Percentiles rank a stretch among this genome's conserved stretches.
Evolutionary conservation across 768 basidiomycete species (phyloP).

Genomic region (Coprinellus aureogranulatus): DNA sequence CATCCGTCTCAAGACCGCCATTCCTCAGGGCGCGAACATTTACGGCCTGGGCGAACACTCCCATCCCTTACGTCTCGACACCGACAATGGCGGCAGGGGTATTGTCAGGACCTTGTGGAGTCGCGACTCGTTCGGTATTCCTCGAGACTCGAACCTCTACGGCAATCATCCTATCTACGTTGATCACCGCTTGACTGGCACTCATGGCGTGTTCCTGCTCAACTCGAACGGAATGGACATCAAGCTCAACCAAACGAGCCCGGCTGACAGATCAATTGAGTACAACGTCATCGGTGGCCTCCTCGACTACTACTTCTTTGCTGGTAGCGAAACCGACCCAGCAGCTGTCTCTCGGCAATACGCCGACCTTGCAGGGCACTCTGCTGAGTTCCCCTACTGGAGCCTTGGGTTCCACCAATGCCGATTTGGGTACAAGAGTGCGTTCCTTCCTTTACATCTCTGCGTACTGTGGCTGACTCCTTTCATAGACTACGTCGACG

Average conservation of each 20-base stretch:
- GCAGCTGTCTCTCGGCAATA: conserved; percentile 64
- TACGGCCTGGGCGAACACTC: conserved; percentile 80
- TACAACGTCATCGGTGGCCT: conserved; percentile 79
- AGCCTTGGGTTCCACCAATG: conserved; percentile 71
- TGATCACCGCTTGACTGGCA: conserved; percentile 63
- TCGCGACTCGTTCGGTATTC: conserved; percentile 61
- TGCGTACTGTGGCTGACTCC: background rate
- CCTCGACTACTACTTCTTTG: conserved; percentile 76
- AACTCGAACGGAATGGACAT: conserved; percentile 79
- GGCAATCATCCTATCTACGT: conserved; percentile 73
- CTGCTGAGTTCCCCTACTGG: conserved; percentile 77
- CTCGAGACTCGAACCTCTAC: conserved; percentile 62
- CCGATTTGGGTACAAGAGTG: conserved; percentile 65
- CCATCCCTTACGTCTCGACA: conserved; percentile 57
- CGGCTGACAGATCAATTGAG: conserved; percentile 46
- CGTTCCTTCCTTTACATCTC: conserved; percentile 12
- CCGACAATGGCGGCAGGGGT: conserved; percentile 28
- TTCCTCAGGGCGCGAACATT: conserved; percentile 63
- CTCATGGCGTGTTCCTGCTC: conserved; percentile 68
- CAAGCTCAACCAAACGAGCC: conserved; percentile 49
- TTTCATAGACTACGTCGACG: conserved; percentile 54
- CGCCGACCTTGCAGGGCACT: conserved; percentile 59
- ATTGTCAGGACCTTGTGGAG: conserved; percentile 59
- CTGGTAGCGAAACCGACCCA: conserved; percentile 61
- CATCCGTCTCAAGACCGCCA: conserved; percentile 62